Percentiles rank a stretch among this genome's conserved stretches.
These are phyloP conservation scores for Scopulariopsis brevicaulis DNA, from an alignment of 2,329 filamentous ascomycete genomes.

Conservation along the genomic window DNA sequence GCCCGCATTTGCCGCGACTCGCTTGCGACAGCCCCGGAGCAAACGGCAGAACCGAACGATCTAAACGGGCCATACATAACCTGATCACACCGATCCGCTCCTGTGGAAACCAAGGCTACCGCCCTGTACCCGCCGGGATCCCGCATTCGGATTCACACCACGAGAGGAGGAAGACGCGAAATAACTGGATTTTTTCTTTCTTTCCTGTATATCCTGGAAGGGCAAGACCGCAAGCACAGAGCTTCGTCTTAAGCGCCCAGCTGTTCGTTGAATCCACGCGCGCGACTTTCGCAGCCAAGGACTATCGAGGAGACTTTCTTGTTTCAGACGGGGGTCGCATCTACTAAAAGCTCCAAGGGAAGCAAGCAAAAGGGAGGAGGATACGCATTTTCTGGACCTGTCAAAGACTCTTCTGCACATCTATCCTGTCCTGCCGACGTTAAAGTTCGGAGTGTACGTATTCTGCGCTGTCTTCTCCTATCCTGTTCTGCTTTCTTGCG, in stretches of 20 bases:
- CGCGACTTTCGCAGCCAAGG: neutral
- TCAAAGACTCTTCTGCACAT: neutral
- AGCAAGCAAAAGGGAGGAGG: neutral
- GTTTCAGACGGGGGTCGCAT: neutral
- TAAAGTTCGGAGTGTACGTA: conserved; percentile 4
- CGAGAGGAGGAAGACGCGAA: neutral
- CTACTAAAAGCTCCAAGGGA: neutral
- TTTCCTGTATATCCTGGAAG: neutral
- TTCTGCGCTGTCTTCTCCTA: neutral
- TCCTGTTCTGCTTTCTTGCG: neutral
- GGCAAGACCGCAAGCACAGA: conserved; percentile 41
- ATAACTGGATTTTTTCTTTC: neutral
- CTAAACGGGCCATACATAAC: neutral
- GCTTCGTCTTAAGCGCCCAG: conserved; percentile 36
- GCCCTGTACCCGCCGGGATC: neutral
- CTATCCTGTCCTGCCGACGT: neutral
- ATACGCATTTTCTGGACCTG: neutral
- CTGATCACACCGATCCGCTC: neutral
- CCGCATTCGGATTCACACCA: neutral
- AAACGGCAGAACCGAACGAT: neutral
- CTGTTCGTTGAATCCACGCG: neutral
- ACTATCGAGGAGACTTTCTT: neutral
- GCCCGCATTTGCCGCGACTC: neutral
- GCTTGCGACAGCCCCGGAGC: neutral
- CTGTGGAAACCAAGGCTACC: neutral